These are phyloP conservation scores for Amborella trichopoda DNA, from an alignment of 164 flowering plant species.

Conservation along the genomic window DNA sequence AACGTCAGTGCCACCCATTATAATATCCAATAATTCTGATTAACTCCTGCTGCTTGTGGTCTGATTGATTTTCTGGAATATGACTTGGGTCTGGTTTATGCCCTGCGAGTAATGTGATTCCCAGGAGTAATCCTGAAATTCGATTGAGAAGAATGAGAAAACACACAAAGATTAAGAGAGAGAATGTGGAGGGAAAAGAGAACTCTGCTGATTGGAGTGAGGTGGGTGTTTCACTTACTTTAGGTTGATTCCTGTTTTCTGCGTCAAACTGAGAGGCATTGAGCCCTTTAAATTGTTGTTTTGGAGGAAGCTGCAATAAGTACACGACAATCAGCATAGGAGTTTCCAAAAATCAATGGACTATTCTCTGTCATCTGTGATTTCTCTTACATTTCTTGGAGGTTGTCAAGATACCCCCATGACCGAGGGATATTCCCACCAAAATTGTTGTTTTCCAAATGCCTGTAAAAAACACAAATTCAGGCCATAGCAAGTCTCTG, in stretches of 20 bases:
- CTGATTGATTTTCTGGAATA: too few species aligned
- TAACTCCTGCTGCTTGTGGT: too few species aligned
- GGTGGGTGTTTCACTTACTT: not conserved
- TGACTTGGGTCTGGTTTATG: too few species aligned
- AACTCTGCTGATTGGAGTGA: too few species aligned
- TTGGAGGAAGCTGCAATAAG: not conserved
- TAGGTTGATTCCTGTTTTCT: not conserved
- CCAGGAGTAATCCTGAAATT: constrained; percentile 2
- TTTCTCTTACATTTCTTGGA: constrained; percentile 45
- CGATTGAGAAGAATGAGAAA: not conserved
- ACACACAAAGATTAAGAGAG: not conserved
- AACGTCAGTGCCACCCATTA: too few species aligned
- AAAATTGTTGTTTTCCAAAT: constrained; percentile 61
- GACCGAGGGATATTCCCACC: constrained; percentile 54
- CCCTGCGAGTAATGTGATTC: not conserved
- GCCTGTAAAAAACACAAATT: constrained; percentile 25
- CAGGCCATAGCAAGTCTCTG: not conserved
- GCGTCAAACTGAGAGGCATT: not conserved
- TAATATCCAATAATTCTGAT: too few species aligned
- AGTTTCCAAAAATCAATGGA: not conserved
- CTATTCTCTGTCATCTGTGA: not conserved
- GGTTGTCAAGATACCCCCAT: constrained; percentile 28
- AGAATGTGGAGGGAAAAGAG: too few species aligned
- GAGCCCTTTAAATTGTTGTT: not conserved
- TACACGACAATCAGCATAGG: not conserved